These are phyloP conservation scores for Biscogniauxia marginata DNA, from an alignment of 2,329 filamentous ascomycete genomes.

Conservation along the genomic window DNA sequence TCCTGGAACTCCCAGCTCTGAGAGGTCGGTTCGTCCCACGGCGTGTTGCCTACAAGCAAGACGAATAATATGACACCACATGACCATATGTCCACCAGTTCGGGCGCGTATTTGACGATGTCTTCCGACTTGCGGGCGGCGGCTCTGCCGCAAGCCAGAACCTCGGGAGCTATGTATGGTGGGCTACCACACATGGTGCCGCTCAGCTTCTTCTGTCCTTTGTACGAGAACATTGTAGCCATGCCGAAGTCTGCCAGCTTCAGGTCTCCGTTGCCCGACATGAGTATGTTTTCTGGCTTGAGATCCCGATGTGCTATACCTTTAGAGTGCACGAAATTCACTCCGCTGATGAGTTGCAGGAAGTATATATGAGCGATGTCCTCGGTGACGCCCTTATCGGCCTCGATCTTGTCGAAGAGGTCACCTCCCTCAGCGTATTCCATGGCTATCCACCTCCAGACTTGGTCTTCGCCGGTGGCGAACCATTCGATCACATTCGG, in stretches of 20 bases:
- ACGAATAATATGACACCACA: constrained; percentile 98
- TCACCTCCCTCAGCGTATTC: constrained; percentile 94
- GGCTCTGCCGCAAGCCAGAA: constrained; percentile 55
- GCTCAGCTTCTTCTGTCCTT: constrained; percentile 77
- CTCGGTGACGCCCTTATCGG: constrained; percentile 89
- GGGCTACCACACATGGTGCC: constrained; percentile 92
- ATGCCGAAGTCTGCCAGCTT: constrained; percentile 98
- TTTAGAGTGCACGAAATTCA: constrained; percentile 94
- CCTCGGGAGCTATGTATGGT: constrained; percentile 96
- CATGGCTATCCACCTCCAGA: constrained; percentile 98
- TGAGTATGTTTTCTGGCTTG: constrained; percentile 92
- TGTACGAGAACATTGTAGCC: constrained; percentile 89
- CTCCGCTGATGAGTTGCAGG: constrained; percentile 82
- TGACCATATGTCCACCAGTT: constrained; percentile 92
- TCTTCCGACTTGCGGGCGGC: constrained; percentile 49
- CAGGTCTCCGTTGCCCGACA: constrained; percentile 79
- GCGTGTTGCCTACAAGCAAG: constrained; percentile 90
- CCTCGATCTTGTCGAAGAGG: constrained; percentile 98
- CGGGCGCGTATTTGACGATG: constrained; percentile 66
- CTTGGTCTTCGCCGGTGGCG: constrained; percentile 76
- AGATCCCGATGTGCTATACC: constrained; percentile 90
- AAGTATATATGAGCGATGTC: constrained; percentile 98
- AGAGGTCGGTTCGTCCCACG: constrained; percentile 89
- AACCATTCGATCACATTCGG: constrained; percentile 94
- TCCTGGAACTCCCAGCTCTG: constrained; percentile 90